Conservation (phyloP, 1,284 basidiomycete species). For the Trichosporon sp. region DNA sequence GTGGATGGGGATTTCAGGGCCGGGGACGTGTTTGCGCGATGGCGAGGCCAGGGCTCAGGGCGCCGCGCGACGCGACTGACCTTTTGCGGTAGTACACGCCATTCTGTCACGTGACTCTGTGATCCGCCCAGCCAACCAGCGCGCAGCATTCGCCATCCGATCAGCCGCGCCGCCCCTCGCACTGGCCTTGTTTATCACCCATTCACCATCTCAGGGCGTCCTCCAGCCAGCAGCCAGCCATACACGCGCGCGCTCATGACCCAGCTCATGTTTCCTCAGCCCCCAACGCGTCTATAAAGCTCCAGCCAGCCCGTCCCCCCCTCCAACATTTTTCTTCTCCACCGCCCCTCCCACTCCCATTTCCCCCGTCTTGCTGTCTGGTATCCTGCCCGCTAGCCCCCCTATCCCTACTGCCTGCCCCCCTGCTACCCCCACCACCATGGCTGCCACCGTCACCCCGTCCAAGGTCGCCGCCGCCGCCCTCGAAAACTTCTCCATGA, state of each 20-base stretch:
- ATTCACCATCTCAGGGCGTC: too few relatives aligned
- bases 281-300: neutral
- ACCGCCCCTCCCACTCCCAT: neutral
- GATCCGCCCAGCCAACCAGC: neutral
- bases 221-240: too few relatives aligned
- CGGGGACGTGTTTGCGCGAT: too few relatives aligned
- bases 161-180: neutral
- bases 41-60: too few relatives aligned
- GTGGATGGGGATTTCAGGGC: neutral
- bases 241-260: too few relatives aligned
- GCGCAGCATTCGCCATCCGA: neutral
- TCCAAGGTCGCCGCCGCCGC: conserved; percentile 53
- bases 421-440: conserved; percentile 13
- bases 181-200: neutral
- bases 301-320: too few relatives aligned
- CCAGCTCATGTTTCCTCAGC: neutral
- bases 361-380: neutral
- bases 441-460: conserved; percentile 49
- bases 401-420: neutral
- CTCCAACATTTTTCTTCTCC: neutral
- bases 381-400: neutral
- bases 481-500: conserved; percentile 51
- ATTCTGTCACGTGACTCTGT: neutral
- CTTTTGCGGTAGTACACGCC: neutral
- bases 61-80: neutral